Conservation (phyloP, 164 flowering plant genomes). For the Litsea cubeba region DNA sequence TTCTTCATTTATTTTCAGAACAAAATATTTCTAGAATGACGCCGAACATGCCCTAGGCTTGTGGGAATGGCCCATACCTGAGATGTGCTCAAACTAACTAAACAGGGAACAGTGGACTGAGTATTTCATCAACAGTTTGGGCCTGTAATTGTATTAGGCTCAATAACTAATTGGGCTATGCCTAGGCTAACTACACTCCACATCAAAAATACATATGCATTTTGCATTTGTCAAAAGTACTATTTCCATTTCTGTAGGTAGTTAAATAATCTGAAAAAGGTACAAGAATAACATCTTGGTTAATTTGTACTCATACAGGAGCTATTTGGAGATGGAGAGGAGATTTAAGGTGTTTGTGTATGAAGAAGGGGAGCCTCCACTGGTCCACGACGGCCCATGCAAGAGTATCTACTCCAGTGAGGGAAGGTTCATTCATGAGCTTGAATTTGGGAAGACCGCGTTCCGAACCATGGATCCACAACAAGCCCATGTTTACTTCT, state of each 20-base stretch:
- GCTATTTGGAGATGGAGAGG: slow-evolving; percentile 22
- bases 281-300: background rate
- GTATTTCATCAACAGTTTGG: no score
- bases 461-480: slow-evolving; percentile 10
- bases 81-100: no score
- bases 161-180: no score
- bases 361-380: slow-evolving; percentile 21
- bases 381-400: slow-evolving; percentile 22
- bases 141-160: no score
- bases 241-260: background rate
- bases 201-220: no score
- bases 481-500: slow-evolving; percentile 16
- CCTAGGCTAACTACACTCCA: no score
- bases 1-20: no score
- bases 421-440: slow-evolving; percentile 20
- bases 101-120: no score
- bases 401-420: slow-evolving; percentile 20
- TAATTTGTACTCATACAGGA: slow-evolving; percentile 5
- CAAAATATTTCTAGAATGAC: no score
- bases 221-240: background rate
- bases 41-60: no score
- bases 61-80: no score
- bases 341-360: slow-evolving; percentile 19
- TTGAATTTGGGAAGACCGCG: slow-evolving; percentile 11
- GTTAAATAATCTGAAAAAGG: background rate